Conservation (phyloP, 805 yeast genomes). For the Hagleromyces aurorensis region DNA sequence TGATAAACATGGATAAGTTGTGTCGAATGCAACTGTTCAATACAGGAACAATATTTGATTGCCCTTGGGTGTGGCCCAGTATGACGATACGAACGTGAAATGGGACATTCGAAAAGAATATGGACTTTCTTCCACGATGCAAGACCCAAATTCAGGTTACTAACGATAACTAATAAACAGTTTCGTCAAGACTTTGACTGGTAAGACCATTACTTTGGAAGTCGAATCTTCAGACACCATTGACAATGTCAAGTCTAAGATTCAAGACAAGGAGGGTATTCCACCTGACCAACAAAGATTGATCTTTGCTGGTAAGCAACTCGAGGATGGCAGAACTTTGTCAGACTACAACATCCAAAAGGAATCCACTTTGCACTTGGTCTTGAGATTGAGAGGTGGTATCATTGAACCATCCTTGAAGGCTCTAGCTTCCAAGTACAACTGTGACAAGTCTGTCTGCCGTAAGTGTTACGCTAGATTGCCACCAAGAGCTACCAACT, state of each 20-base stretch:
- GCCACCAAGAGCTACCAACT: constrained; percentile 99
- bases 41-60: constrained; percentile 1
- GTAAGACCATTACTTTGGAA: constrained; percentile 95
- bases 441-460: constrained; percentile 99
- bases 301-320: constrained; percentile 99
- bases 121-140: background rate
- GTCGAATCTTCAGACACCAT: constrained; percentile 98
- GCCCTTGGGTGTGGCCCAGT: background rate
- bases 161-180: constrained; percentile 24
- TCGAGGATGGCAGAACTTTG: constrained; percentile 98
- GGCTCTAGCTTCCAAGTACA: constrained; percentile 98
- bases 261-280: constrained; percentile 98
- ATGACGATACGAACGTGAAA: constrained; percentile 1
- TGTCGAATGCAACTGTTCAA: constrained; percentile 1
- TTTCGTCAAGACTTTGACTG: constrained; percentile 81
- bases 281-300: constrained; percentile 99
- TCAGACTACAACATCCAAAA: constrained; percentile 99
- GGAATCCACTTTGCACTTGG: constrained; percentile 96
- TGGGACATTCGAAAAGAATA: background rate
- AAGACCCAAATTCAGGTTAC: constrained; percentile 7
- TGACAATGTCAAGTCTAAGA: constrained; percentile 97
- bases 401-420: constrained; percentile 99
- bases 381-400: constrained; percentile 96
- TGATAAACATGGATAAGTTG: too few relatives aligned
- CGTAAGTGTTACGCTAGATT: constrained; percentile 99